phyloP scores from a whole-genome alignment of 768 basidiomycete genomes.

The Cyathus striatus region DNA sequence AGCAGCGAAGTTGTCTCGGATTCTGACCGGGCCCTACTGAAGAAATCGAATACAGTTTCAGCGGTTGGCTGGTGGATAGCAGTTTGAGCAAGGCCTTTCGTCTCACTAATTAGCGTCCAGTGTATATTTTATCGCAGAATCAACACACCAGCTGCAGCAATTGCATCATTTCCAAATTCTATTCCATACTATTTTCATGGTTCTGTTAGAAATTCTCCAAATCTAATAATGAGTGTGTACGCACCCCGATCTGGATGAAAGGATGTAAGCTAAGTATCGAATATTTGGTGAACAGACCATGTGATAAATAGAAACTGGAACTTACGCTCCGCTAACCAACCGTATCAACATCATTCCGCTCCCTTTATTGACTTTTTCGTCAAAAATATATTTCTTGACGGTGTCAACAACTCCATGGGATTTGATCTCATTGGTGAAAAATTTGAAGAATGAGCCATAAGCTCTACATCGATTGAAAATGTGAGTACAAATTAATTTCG shows the following conservation, averaged over 20 bases:
- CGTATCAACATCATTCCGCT: constrained; percentile 29
- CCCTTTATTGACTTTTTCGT: constrained; percentile 22
- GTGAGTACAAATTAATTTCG: no score
- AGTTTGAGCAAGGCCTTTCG: constrained; percentile 47
- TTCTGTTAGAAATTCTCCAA: background rate
- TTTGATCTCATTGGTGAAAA: constrained; percentile 35
- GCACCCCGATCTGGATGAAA: constrained; percentile 52
- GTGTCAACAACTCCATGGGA: constrained; percentile 29
- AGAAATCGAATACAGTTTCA: constrained; percentile 26
- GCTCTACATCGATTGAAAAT: constrained; percentile 17
- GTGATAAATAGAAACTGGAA: constrained; percentile 4
- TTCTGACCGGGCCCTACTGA: constrained; percentile 1
- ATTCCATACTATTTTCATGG: constrained; percentile 36
- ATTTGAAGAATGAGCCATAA: constrained; percentile 30
- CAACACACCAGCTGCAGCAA: constrained; percentile 41
- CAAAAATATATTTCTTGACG: constrained; percentile 46
- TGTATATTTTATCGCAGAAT: background rate
- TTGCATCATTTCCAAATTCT: constrained; percentile 46
- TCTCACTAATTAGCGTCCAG: no score
- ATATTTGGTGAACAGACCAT: background rate
- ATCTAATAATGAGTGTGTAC: no score
- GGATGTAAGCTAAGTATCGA: constrained; percentile 41
- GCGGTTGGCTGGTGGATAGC: constrained; percentile 30
- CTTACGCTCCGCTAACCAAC: constrained; percentile 28
- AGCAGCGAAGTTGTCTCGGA: constrained; percentile 35